These are phyloP conservation scores for Penicillium argentinense DNA, from an alignment of 495 filamentous ascomycete species.

Conservation along the genomic window DNA sequence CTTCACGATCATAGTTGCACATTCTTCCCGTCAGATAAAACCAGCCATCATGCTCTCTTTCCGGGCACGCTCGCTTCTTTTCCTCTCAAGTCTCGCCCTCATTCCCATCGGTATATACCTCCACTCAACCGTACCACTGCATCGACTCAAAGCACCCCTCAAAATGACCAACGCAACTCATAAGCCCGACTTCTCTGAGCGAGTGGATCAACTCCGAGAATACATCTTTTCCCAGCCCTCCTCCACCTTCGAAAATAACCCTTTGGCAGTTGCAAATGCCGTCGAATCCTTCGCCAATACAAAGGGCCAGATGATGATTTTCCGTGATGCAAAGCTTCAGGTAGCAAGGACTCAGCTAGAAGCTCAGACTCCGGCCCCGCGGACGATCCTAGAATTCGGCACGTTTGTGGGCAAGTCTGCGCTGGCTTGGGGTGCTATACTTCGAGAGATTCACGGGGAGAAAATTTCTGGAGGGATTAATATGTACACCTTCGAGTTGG, in stretches of 20 bases:
- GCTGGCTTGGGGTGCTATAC: conserved; percentile 28
- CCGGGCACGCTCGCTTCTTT: background rate
- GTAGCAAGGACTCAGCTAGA: conserved; percentile 12
- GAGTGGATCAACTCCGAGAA: conserved; percentile 16
- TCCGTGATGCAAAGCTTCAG: conserved; percentile 17
- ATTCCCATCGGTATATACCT: conserved; percentile 6
- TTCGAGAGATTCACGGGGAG: conserved; percentile 25
- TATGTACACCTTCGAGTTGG: conserved; percentile 35
- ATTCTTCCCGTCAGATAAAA: no score
- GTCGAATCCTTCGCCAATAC: conserved; percentile 22
- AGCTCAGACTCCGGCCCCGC: conserved; percentile 19
- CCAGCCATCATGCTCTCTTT: background rate
- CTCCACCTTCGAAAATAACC: conserved; percentile 19
- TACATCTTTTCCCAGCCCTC: conserved; percentile 24
- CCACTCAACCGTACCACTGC: background rate
- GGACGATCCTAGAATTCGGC: conserved; percentile 32
- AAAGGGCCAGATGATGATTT: conserved; percentile 28
- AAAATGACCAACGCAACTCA: background rate
- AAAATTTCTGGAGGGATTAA: conserved; percentile 13
- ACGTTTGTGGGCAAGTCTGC: conserved; percentile 35
- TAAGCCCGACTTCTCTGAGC: conserved; percentile 8
- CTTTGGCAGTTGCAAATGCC: conserved; percentile 21
- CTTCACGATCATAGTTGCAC: no score
- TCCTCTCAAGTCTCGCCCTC: background rate
- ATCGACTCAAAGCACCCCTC: background rate